phyloP scores from a whole-genome alignment of 2,329 filamentous ascomycete species.

The Rutstroemia sp. region DNA sequence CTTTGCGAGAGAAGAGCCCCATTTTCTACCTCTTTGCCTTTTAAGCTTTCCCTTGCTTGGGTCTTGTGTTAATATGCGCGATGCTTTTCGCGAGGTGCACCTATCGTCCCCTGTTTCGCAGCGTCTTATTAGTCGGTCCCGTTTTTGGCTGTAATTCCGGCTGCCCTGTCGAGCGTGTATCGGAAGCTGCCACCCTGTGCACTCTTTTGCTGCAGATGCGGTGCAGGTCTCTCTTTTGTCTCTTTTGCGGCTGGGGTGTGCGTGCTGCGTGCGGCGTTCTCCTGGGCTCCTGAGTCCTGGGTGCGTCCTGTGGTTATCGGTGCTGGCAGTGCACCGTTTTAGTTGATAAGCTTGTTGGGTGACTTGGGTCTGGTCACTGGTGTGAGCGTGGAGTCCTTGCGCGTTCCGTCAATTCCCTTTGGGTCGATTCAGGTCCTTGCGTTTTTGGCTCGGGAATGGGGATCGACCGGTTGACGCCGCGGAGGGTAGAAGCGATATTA shows the following conservation, averaged over 20 bases:
- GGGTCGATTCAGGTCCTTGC: conserved; percentile 4
- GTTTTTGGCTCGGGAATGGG: not conserved
- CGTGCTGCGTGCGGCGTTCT: too few species aligned
- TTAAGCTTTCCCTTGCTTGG: not conserved
- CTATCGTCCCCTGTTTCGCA: not conserved
- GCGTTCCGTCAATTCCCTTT: not conserved
- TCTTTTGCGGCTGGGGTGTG: not conserved
- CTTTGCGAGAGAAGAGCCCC: conserved; percentile 28
- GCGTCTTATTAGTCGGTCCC: not conserved
- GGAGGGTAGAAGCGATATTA: not conserved
- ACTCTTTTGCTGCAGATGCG: not conserved
- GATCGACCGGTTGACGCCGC: conserved; percentile 7
- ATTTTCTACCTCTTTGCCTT: conserved; percentile 14
- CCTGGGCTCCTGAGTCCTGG: not conserved
- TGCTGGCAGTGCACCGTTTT: conserved; percentile 1
- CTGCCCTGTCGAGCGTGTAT: not conserved
- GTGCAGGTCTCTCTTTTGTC: not conserved
- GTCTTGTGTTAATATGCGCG: not conserved
- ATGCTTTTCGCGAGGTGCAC: conserved; percentile 1
- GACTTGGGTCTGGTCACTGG: not conserved
- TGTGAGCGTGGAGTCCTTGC: conserved; percentile 6
- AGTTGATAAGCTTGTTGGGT: conserved; percentile 1
- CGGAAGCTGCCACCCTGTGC: too few species aligned
- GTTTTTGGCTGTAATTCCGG: not conserved
- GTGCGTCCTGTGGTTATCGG: not conserved